phyloP scores from a whole-genome alignment of 306 rosid species.

The Malus sylvestris region DNA sequence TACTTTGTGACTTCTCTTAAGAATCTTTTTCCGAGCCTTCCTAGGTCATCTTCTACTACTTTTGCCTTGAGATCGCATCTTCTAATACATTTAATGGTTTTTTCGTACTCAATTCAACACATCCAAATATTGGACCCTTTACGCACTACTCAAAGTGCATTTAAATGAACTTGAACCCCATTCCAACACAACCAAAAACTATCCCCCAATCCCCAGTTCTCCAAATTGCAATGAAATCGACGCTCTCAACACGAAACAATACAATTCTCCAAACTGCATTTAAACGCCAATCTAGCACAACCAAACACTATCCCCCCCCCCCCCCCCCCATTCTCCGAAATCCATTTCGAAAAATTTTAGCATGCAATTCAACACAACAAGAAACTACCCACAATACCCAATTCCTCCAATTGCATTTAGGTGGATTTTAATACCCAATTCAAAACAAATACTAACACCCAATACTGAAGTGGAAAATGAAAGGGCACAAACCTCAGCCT shows the following conservation, averaged over 20 bases:
- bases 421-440: background rate
- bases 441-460: too few relatives aligned
- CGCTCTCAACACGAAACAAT: background rate
- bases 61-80: too few relatives aligned
- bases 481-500: constrained; percentile 61
- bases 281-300: background rate
- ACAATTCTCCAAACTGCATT: background rate
- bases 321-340: background rate
- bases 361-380: background rate
- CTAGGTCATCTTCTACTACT: too few relatives aligned
- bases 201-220: background rate
- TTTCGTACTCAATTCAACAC: background rate
- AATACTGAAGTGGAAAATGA: background rate
- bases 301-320: background rate
- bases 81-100: background rate
- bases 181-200: background rate
- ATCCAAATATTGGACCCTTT: background rate
- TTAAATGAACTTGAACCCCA: background rate
- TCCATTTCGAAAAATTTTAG: background rate
- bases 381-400: background rate
- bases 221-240: background rate
- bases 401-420: background rate
- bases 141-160: background rate
- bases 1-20: too few relatives aligned
- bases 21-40: too few relatives aligned